Evolutionary conservation across 805 yeast species (phyloP), one percentile per base, ranked within the genome.

Genomic region (Pichia membranifaciens): DNA sequence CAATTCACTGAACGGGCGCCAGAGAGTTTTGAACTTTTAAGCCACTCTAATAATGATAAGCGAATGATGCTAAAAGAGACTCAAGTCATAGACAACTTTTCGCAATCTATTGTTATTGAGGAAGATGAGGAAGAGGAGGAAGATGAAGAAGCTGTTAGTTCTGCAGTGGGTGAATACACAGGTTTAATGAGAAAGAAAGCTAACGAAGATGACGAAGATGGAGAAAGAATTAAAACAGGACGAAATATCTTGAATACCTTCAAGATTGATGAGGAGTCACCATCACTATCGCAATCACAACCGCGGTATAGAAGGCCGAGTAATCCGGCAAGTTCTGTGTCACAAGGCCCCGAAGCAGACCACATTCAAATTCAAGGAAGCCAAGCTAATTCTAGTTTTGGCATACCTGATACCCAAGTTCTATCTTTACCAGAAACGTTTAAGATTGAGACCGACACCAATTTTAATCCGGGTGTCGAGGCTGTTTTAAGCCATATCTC

Each of bases 41-140:
- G 8, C 13, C 8, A 33, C 13, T 17, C 13, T 17, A 33, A 33
- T 33, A 9, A 12, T 33, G 20, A 33, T 17, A 33, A 31, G 32
- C 36, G 9, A 29, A 20, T 32, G 12, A 2, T 15, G 23, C 20
- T 22, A 6, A 23, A 35, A 29, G 49, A 42, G 23, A 47, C 50
- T 2, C 50, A 47, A 32, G 20, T 47, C 2, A 34, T 47, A 13
- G 46, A 42, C 17, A 38, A 47, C 25, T 32, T 33, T 16, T 47
- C 50, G 2, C 50, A 47, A 21, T 47, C 50, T 8, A 17, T 47
- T 29, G 45, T 47, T 8, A 9, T 46, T 12, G 49, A 46, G 5
- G 49, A 47, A 12, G 47, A 37, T 6, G 46, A 33, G 22, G 23
- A 32, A 29, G 4, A 32, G 20, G 10, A 21, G 18, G 3, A 13